Evolutionary conservation across 2,329 filamentous ascomycete species (phyloP), one percentile per base, ranked within the genome.

Genomic region (Phoma herbarum): DNA sequence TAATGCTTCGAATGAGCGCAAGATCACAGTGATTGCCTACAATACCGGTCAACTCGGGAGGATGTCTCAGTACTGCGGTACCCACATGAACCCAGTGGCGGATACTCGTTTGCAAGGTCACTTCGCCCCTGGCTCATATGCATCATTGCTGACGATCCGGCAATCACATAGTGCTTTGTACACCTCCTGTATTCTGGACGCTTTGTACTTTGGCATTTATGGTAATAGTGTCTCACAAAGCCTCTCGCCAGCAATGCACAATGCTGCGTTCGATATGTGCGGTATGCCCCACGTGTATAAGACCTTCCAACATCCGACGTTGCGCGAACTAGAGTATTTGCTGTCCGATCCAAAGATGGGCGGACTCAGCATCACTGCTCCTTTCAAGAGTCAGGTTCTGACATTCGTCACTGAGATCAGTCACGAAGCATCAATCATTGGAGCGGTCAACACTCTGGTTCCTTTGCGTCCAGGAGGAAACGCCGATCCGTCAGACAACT

Each of bases 211-310:
- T 11, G 47, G 47, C 22, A 50, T 50, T 9, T 50, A 50, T 22
- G 47, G 47, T n/a, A 42, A 50, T 8, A 50, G 35, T 14, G 47
- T 41, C 14, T 14, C 31, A 35, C 47, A 28, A 16, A 50, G 47
- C 35, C 33, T 50, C 10, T 50, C 47, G 47, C 47, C 47, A 14
- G 47, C 47, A 8, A 50, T 50, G 47, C 47, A 50, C 23, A 50
- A 50, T 22, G 47, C 47, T 41, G 47, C 47, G 20, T 50, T 50
- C 11, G 23, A 50, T 9, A n/a, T 18, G 22, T 28, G 37, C 18
- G 47, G 47, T 9, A 50, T 50, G 47, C 47, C 47, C 9, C 47
- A 50, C n/a, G 14, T 3, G 5, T 50, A 50, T 22, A 39, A 29
- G 23, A 41, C 18, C 4, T 50, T 50, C 9, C 47, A 50, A n/a